Conservation (phyloP, 352 stramenopile species). For the Achlya hypogyna region DNA sequence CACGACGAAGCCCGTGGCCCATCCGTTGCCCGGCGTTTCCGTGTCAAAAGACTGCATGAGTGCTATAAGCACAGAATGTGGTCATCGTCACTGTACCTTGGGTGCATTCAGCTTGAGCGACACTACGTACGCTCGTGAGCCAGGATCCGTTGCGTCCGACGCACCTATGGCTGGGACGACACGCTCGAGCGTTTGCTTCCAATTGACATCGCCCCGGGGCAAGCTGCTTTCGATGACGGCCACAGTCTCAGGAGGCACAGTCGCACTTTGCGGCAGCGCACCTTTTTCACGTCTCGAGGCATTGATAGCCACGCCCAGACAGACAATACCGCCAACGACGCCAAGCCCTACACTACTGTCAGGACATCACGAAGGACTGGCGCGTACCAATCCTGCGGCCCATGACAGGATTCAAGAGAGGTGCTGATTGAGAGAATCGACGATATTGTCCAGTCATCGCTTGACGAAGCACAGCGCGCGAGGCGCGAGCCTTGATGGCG, state of each 20-base stretch:
- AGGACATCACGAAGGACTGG: no score
- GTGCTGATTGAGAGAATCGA: no score
- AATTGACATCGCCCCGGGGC: conserved; percentile 58
- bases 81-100: conserved; percentile 36
- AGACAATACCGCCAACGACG: neutral
- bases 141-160: neutral
- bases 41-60: conserved; percentile 81
- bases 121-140: conserved; percentile 25
- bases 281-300: neutral
- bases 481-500: no score
- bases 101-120: conserved; percentile 84
- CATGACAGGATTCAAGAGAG: no score
- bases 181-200: conserved; percentile 77
- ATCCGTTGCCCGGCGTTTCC: conserved; percentile 78
- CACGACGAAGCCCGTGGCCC: conserved; percentile 89
- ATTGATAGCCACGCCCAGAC: neutral
- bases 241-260: conserved; percentile 26
- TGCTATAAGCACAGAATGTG: conserved; percentile 10
- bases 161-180: conserved; percentile 63
- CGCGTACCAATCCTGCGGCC: no score
- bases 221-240: no score
- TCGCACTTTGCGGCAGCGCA: neutral
- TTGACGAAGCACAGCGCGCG: no score
- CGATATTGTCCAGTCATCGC: no score
- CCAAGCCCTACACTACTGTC: neutral